Base-by-base conservation (phyloP, 805 yeast species). In the Candida maesae region DNA sequence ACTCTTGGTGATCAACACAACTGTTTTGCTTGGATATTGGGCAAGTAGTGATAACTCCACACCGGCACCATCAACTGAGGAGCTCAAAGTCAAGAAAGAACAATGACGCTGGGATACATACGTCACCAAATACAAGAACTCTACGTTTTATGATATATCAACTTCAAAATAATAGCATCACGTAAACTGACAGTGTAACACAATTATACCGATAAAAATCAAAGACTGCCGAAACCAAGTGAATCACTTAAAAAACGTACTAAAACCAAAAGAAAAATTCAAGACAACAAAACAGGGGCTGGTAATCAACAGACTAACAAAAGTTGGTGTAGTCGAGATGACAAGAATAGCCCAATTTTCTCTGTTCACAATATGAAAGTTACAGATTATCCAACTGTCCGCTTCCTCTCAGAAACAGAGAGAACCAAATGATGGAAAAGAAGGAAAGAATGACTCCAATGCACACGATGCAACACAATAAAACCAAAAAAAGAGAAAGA, bases 11-110 rank as follows among this genome's bases (percentile, higher is more conserved):
- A 25, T 54, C 5, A 56, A 56, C 38, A 7, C 23, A 1, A 2
- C 39, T 10, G 44, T 38, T 2, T 24, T 55, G 5, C 16, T 36
- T 1, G 45, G 46, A 1, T 50, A 49, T 27, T 55, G 58, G 59
- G 15, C 29, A 4, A 42, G 49, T 16, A 24, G 30, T 11, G 44
- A 44, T n/a, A n/a, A n/a, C n/a, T n/a, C n/a, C 18, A 19, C 11
- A 17, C 25, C 39, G 3, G 16, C 14, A 5, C 26, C 18, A 5
- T 12, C 20, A 14, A 6, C 35, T 13, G 42, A 24, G 9, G 44
- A 39, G 2, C 32, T 16, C 2, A 31, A 21, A 5, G 36, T 39
- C 33, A 44, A 44, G 39, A 28, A 36, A 3, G 32, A 38, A 11
- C 38, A 15, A 40, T n/a, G n/a, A 21, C 24, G n/a, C n/a, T n/a